These are phyloP conservation scores for Herpetomonas tarakana DNA, from an alignment of 208 protist species.

Conservation along the genomic window DNA sequence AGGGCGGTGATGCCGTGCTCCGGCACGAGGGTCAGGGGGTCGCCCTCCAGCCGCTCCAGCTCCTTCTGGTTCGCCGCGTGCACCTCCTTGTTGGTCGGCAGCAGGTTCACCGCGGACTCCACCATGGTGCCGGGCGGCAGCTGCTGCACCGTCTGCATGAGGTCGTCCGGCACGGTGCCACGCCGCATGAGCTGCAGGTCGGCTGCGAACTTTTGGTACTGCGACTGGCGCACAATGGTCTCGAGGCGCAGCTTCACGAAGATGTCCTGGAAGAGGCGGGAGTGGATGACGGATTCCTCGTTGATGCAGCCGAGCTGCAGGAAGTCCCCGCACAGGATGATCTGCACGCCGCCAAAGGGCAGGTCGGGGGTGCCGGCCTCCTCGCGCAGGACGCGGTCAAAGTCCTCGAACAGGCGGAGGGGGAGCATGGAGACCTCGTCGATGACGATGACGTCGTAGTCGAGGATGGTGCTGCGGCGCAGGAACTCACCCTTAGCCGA, in stretches of 20 bases:
- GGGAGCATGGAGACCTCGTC: conserved; percentile 93
- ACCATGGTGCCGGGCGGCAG: conserved; percentile 85
- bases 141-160: conserved; percentile 66
- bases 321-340: conserved; percentile 93
- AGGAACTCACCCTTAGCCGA: conserved; percentile 74
- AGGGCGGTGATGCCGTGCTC: conserved; percentile 82
- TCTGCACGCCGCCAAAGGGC: conserved; percentile 91
- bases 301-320: conserved; percentile 90
- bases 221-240: conserved; percentile 68
- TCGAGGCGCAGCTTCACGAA: conserved; percentile 80
- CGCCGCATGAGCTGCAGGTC: conserved; percentile 76
- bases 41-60: conserved; percentile 63
- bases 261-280: conserved; percentile 53
- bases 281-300: conserved; percentile 74
- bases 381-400: conserved; percentile 75
- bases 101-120: conserved; percentile 74
- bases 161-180: conserved; percentile 52
- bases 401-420: conserved; percentile 82
- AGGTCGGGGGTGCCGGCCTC: conserved; percentile 83
- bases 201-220: conserved; percentile 55
- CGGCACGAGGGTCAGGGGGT: conserved; percentile 62
- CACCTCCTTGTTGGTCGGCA: conserved; percentile 86
- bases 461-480: conserved; percentile 59
- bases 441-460: conserved; percentile 91
- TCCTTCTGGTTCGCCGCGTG: conserved; percentile 76